Percentiles rank a stretch among this genome's conserved stretches.
Conservation (phyloP, 805 yeast species). For the Ogataea saltuana region DNA sequence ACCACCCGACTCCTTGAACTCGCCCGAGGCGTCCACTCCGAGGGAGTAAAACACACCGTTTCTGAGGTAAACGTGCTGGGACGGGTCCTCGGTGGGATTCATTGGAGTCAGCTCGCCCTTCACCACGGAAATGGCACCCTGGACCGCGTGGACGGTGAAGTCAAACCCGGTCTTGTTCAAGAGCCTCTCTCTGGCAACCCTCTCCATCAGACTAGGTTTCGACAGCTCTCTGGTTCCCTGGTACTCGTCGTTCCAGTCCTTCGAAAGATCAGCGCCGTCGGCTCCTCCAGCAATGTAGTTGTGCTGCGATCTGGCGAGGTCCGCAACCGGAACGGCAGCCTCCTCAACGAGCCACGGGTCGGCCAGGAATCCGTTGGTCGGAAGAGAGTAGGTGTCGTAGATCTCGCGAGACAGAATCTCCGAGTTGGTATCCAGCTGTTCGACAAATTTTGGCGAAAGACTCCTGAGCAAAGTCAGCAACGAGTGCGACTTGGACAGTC, state of each 20-base stretch:
- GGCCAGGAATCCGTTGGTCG: constrained; percentile 59
- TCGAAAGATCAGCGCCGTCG: constrained; percentile 56
- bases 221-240: constrained; percentile 81
- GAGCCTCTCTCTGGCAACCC: constrained; percentile 73
- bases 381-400: constrained; percentile 59
- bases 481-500: constrained; percentile 44
- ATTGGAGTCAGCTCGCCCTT: constrained; percentile 74
- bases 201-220: constrained; percentile 51
- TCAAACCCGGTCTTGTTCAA: constrained; percentile 71
- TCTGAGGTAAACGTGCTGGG: constrained; percentile 67
- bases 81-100: constrained; percentile 71
- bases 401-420: constrained; percentile 43
- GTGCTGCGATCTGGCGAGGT: constrained; percentile 60
- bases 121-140: constrained; percentile 76
- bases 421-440: constrained; percentile 54
- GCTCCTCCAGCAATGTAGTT: constrained; percentile 54
- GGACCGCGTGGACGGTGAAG: constrained; percentile 72
- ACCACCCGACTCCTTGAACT: constrained; percentile 69
- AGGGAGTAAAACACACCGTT: constrained; percentile 86
- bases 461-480: constrained; percentile 60
- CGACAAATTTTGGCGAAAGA: constrained; percentile 64
- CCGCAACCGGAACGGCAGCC: constrained; percentile 41
- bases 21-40: constrained; percentile 69
- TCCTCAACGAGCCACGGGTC: constrained; percentile 75
- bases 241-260: constrained; percentile 90